phyloP scores from a whole-genome alignment of 2,329 filamentous ascomycete genomes.

The Graphiopsis chlorocephala region DNA sequence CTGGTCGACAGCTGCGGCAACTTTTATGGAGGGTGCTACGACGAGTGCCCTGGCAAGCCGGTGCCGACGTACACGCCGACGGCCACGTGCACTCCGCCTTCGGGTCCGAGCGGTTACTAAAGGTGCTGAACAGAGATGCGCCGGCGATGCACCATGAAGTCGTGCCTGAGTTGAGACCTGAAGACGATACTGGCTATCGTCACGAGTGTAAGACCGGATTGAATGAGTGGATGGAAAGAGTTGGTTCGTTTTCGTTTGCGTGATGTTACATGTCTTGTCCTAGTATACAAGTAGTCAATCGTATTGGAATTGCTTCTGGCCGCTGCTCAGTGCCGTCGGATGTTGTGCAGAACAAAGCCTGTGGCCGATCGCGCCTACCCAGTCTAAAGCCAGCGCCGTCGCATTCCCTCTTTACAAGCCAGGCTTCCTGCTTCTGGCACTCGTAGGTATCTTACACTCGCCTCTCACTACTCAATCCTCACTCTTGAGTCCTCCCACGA shows the following conservation, averaged over 20 bases:
- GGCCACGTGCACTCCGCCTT: constrained; percentile 23
- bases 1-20: constrained; percentile 27
- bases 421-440: background rate
- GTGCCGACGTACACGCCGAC: constrained; percentile 25
- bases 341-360: background rate
- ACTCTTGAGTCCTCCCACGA: background rate
- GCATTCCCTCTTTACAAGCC: background rate
- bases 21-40: constrained; percentile 27
- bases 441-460: background rate
- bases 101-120: constrained; percentile 16
- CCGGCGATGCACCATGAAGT: background rate
- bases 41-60: constrained; percentile 21
- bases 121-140: background rate
- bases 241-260: background rate
- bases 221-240: background rate
- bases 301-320: background rate
- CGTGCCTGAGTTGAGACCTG: background rate
- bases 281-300: constrained; percentile 11
- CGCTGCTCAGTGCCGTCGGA: background rate
- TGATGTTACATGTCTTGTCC: constrained; percentile 7
- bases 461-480: background rate
- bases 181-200: background rate
- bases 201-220: background rate
- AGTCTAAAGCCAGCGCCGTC: background rate
- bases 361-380: background rate